phyloP scores from a whole-genome alignment of 73 alveolate species.

The Paramecium primaurelia region DNA sequence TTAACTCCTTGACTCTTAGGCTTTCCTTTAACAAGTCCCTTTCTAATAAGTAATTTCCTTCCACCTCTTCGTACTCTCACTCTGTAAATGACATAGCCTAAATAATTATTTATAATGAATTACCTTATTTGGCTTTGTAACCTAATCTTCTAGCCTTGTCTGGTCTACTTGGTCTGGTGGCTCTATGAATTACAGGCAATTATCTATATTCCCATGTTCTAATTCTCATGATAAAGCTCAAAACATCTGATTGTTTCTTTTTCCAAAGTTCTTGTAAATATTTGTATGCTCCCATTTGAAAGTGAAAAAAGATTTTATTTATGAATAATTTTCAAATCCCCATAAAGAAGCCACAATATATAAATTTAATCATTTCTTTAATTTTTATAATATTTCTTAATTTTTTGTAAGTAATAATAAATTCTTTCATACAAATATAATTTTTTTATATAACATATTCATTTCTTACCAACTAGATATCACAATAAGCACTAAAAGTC shows the following conservation, averaged over 20 bases:
- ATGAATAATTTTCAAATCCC: neutral
- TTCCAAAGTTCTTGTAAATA: slow-evolving; percentile 99
- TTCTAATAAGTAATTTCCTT: slow-evolving; percentile 92
- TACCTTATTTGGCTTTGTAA: slow-evolving; percentile 88
- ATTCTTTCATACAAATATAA: neutral
- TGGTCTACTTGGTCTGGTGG: slow-evolving; percentile 96
- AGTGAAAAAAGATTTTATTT: neutral
- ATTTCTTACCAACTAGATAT: neutral
- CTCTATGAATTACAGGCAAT: slow-evolving; percentile 97
- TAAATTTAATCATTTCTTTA: neutral
- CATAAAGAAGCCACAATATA: neutral
- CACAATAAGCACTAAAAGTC: neutral
- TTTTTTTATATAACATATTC: neutral
- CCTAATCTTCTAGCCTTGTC: slow-evolving; percentile 99
- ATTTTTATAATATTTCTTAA: neutral
- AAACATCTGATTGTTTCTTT: slow-evolving; percentile 98
- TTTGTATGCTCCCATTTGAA: slow-evolving; percentile 94
- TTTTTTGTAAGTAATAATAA: neutral
- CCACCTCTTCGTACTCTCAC: slow-evolving; percentile 99
- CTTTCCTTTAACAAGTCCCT: slow-evolving; percentile 98
- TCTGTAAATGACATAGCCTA: slow-evolving; percentile 97
- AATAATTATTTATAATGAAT: slow-evolving; percentile 18
- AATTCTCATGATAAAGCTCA: slow-evolving; percentile 95
- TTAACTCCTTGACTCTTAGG: slow-evolving; percentile 98
- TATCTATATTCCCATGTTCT: slow-evolving; percentile 99